Evolutionary conservation across 345 rosid genomes (phyloP), one percentile per base, ranked within the genome.

Genomic region (Moricandia moricandioides): DNA sequence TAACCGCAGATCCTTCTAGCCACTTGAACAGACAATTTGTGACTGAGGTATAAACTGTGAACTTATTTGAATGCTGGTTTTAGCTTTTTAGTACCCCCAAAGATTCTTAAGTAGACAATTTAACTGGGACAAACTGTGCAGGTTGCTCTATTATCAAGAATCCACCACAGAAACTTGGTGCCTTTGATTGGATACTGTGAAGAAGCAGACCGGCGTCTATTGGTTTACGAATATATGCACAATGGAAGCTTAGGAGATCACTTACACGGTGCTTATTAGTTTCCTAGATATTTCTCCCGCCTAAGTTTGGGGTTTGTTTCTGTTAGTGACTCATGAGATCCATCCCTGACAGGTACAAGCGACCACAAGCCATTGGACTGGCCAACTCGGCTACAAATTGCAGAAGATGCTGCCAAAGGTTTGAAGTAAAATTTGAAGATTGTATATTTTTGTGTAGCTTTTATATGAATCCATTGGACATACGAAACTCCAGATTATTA

Each of bases 351-450:
- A 94, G 99, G 94, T 79, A 80, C 89, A 5, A 77, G 74, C 65
- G 84, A 79, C 79, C 83, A 80, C 81, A 85, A 85, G 82, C 84
- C 77, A 54, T 73, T 92, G 63, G 89, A 85, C 71, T 96, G 98
- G 98, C 75, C 78, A 33, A 52, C 86, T 73, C 91, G 99, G 72
- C 87, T 96, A 64, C 85, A 72, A 70, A 83, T 91, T 80, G 97
- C 99, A 33, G 87, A 85, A 63, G 99, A 96, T 64, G 92, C 99
- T 65, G 98, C 98, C 16, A 96, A 88, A 92, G 99, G 99, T 92
- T 81, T 62, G 61, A 43, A 52, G 8, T 60, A 10, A 26, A 71
- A 16, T 45, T 37, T 64, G 45, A 34, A 69, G 35, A 31, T 58
- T n/a, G 37, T 33, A 0, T 78, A 30, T 18, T 58, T 61, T 72